Conservation (phyloP, 2,329 filamentous ascomycete species). For the Macroventuria anomochaeta region DNA sequence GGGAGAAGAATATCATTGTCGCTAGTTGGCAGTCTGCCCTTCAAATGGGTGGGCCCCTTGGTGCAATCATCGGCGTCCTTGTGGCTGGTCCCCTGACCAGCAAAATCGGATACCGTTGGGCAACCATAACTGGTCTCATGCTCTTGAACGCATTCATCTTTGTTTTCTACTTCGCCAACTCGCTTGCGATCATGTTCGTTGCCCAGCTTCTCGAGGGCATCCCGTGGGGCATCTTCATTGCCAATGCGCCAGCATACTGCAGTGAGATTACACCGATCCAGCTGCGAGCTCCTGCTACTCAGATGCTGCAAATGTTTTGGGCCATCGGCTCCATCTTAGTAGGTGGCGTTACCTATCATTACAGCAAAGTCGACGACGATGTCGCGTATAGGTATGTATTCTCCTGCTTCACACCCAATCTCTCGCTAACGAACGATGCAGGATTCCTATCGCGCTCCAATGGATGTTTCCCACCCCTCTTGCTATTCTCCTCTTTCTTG, state of each 20-base stretch:
- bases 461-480: conserved; percentile 56
- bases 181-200: conserved; percentile 56
- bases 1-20: conserved; percentile 51
- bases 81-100: conserved; percentile 67
- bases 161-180: conserved; percentile 63
- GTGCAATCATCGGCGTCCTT: conserved; percentile 66
- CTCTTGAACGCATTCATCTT: conserved; percentile 66
- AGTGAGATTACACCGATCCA: conserved; percentile 66
- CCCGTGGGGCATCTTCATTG: conserved; percentile 71
- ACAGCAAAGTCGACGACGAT: conserved; percentile 45
- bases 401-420: background rate
- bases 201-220: conserved; percentile 67
- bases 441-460: conserved; percentile 47
- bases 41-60: conserved; percentile 61
- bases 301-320: conserved; percentile 72
- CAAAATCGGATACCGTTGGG: conserved; percentile 65
- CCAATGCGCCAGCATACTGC: conserved; percentile 69
- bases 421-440: conserved; percentile 20
- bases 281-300: conserved; percentile 64
- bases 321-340: conserved; percentile 68
- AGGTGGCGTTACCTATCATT: conserved; percentile 62
- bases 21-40: conserved; percentile 66
- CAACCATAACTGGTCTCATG: conserved; percentile 63
- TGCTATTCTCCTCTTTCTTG: conserved; percentile 52
- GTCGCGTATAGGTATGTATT: conserved; percentile 31